These are phyloP conservation scores for Podaxis rugospora DNA, from an alignment of 768 basidiomycete genomes.

Conservation along the genomic window DNA sequence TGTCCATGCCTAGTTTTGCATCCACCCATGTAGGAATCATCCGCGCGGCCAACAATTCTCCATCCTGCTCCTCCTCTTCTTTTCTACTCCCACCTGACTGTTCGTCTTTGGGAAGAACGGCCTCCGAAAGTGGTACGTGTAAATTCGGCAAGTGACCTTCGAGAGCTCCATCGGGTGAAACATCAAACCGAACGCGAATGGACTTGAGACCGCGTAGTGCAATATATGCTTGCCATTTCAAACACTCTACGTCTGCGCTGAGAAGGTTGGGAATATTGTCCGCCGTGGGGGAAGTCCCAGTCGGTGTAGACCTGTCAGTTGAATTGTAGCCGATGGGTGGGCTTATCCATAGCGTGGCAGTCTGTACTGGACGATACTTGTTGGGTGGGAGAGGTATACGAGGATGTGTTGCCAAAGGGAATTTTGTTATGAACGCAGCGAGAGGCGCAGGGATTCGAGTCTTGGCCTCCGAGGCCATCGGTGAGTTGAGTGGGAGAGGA, in stretches of 20 bases:
- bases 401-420: constrained; percentile 56
- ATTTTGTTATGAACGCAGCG: constrained; percentile 49
- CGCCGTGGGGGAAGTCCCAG: constrained; percentile 12
- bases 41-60: constrained; percentile 57
- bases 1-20: constrained; percentile 35
- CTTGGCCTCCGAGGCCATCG: background rate
- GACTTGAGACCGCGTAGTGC: constrained; percentile 55
- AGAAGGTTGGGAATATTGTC: constrained; percentile 30
- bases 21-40: constrained; percentile 76
- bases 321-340: constrained; percentile 31
- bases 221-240: constrained; percentile 87
- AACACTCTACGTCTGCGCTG: constrained; percentile 78
- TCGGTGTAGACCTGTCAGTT: background rate
- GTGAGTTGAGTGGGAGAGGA: background rate
- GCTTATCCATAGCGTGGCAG: constrained; percentile 63
- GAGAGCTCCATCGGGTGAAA: constrained; percentile 64
- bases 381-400: constrained; percentile 26
- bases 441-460: constrained; percentile 23
- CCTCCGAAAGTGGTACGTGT: constrained; percentile 41
- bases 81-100: constrained; percentile 10
- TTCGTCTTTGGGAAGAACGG: constrained; percentile 12
- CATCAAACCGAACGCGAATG: constrained; percentile 62
- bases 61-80: constrained; percentile 29
- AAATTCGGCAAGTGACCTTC: constrained; percentile 69
- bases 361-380: constrained; percentile 15